A percentile compares a stretch with the other conserved stretches of the same genome.
Evolutionary conservation across 225 moss, liverwort and hornwort species (phyloP).

Genomic region (Asterella californica): DNA sequence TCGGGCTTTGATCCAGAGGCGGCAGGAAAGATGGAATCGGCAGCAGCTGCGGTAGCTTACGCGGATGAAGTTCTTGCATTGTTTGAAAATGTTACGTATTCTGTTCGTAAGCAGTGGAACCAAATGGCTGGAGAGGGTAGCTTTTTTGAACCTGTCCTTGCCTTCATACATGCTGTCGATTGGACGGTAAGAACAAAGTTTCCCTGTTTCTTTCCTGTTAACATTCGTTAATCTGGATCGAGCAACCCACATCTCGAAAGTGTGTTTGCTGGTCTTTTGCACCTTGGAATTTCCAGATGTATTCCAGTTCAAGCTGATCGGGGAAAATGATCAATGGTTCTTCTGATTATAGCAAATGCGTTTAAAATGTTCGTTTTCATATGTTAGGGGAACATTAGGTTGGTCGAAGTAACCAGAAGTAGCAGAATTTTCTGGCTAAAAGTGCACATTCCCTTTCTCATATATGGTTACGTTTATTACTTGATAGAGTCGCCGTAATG

Average conservation of each 20-base stretch:
- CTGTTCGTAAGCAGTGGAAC: constrained; percentile 54
- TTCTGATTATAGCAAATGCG: no score
- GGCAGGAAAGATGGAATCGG: constrained; percentile 48
- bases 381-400: no score
- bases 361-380: no score
- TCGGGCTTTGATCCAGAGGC: neutral
- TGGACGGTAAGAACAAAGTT: constrained; percentile 53
- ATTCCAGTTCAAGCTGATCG: no score
- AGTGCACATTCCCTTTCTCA: no score
- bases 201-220: neutral
- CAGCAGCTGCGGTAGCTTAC: constrained; percentile 52
- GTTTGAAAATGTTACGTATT: constrained; percentile 57
- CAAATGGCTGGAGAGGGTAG: constrained; percentile 55
- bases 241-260: no score
- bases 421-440: neutral
- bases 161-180: constrained; percentile 69
- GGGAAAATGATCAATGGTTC: no score
- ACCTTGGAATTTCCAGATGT: no score
- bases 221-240: neutral
- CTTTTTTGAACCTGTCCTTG: constrained; percentile 55
- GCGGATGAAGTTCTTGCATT: constrained; percentile 58
- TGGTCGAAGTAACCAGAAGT: neutral
- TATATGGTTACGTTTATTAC: no score
- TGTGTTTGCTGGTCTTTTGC: no score
- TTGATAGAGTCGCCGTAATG: neutral